These are phyloP conservation scores for Penicillium cinerascens DNA, from an alignment of 495 filamentous ascomycete species.

Conservation along the genomic window DNA sequence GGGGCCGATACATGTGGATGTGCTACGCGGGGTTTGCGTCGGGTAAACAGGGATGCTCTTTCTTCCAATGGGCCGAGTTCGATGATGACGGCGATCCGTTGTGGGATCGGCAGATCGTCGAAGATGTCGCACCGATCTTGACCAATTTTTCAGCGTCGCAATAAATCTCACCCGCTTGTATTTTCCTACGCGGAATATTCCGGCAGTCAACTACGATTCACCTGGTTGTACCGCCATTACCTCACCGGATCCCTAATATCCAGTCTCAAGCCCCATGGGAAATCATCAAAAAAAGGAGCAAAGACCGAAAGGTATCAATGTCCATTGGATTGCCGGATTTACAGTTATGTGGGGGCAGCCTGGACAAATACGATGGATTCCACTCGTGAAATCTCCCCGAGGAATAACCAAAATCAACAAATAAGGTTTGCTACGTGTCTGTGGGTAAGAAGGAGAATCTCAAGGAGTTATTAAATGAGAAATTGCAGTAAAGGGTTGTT, in stretches of 20 bases:
- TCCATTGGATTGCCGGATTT: neutral
- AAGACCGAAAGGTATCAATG: too few relatives aligned
- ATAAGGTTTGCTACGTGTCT: conserved; percentile 40
- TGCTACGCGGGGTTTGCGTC: conserved; percentile 76
- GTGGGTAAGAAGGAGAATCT: conserved; percentile 47
- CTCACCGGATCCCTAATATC: neutral
- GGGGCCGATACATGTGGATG: conserved; percentile 90
- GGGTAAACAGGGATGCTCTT: conserved; percentile 71
- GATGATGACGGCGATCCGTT: conserved; percentile 80
- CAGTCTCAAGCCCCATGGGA: too few relatives aligned
- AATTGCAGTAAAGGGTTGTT: conserved; percentile 51
- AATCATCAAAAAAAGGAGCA: too few relatives aligned
- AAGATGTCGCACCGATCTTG: conserved; percentile 23
- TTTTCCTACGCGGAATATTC: neutral
- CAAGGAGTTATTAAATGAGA: conserved; percentile 53
- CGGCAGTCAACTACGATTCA: too few relatives aligned
- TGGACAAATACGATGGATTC: neutral
- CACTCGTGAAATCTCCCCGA: too few relatives aligned
- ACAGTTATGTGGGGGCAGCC: neutral
- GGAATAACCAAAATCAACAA: too few relatives aligned
- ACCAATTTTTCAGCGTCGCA: conserved; percentile 32
- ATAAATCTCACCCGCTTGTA: neutral
- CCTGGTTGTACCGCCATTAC: too few relatives aligned
- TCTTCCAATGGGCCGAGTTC: conserved; percentile 88
- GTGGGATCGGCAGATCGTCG: conserved; percentile 40